Evolutionary conservation across 495 filamentous ascomycete genomes (phyloP).

Genomic region (Rhizodiscina lignyota): DNA sequence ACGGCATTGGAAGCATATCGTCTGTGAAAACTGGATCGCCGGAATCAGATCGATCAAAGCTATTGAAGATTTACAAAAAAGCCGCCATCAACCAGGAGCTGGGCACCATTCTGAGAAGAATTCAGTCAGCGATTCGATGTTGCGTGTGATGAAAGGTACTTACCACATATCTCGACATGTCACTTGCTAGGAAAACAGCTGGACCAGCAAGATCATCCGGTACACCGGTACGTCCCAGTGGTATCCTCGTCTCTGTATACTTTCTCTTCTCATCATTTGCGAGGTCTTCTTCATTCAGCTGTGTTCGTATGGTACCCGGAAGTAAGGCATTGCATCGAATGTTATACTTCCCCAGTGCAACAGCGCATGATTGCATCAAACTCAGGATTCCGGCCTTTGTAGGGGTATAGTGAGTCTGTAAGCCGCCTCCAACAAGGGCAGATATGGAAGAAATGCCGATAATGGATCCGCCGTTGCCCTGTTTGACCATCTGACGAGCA

Average conservation of each 20-base stretch:
- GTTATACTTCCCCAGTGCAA: conserved; percentile 56
- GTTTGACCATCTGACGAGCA: conserved; percentile 57
- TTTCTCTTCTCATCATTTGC: conserved; percentile 46
- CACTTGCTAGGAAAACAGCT: conserved; percentile 73
- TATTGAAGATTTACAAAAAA: conserved; percentile 52
- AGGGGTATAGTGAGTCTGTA: conserved; percentile 77
- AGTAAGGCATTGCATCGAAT: conserved; percentile 77
- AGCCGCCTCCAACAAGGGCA: conserved; percentile 66
- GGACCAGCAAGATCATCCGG: conserved; percentile 60
- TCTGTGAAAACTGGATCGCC: neutral
- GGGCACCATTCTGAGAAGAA: conserved; percentile 49
- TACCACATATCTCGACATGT: conserved; percentile 26
- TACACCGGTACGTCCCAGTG: conserved; percentile 55
- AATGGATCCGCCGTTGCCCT: conserved; percentile 56
- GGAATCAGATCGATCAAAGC: neutral
- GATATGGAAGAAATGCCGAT: conserved; percentile 74
- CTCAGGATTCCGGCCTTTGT: conserved; percentile 75
- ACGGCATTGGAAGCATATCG: conserved; percentile 34
- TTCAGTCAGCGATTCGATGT: neutral
- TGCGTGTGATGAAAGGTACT: conserved; percentile 4
- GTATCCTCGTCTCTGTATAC: conserved; percentile 79
- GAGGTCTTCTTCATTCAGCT: conserved; percentile 76
- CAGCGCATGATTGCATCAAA: conserved; percentile 72
- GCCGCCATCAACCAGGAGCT: conserved; percentile 76
- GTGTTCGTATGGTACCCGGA: conserved; percentile 73